These are phyloP conservation scores for Colletotrichum orchidophilum DNA, from an alignment of 2,329 filamentous ascomycete genomes.

Conservation along the genomic window DNA sequence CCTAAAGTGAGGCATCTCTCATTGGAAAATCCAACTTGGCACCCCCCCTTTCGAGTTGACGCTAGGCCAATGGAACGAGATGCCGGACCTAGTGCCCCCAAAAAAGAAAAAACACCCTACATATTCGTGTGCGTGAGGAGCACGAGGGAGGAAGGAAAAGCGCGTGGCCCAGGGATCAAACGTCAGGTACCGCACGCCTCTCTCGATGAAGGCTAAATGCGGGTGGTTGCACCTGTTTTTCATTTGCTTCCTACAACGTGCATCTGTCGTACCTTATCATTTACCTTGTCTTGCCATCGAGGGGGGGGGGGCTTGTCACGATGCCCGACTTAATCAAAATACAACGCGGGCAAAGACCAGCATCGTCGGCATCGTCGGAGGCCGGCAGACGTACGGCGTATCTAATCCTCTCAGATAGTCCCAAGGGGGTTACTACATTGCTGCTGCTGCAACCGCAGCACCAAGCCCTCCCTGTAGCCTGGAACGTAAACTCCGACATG, in stretches of 20 bases:
- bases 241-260: background rate
- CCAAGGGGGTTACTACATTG: no score
- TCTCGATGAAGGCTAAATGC: background rate
- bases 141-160: background rate
- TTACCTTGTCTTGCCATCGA: no score
- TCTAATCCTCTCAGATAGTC: background rate
- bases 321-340: slow-evolving; percentile 9
- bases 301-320: background rate
- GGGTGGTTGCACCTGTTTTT: background rate
- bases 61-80: slow-evolving; percentile 19
- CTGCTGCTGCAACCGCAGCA: background rate
- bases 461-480: background rate
- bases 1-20: background rate
- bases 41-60: background rate
- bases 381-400: background rate
- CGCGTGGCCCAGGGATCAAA: slow-evolving; percentile 8
- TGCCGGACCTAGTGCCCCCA: slow-evolving; percentile 13
- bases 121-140: background rate
- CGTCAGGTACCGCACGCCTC: slow-evolving; percentile 2
- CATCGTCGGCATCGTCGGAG: background rate
- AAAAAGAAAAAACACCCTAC: slow-evolving; percentile 5
- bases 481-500: background rate
- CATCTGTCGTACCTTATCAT: background rate
- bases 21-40: background rate
- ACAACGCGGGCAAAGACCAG: background rate